Percentiles rank a stretch among this genome's conserved stretches.
Evolutionary conservation across 441 rosid genomes (phyloP).

Genomic region (Croton laevigatus): DNA sequence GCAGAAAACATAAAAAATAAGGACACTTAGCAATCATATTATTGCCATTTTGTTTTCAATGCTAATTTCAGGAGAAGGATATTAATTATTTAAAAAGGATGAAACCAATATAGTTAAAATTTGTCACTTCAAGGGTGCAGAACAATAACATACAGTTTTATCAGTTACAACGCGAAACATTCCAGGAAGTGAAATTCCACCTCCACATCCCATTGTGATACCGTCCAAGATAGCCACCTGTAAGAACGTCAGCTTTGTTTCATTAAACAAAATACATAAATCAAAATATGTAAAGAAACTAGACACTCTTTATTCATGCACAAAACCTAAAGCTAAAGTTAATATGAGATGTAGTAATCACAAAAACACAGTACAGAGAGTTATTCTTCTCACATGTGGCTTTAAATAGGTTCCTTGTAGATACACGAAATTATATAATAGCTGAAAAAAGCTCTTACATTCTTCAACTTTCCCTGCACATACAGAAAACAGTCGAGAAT

Average conservation of each 20-base stretch:
- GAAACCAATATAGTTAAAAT: conserved; percentile 5
- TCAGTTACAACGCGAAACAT: conserved; percentile 86
- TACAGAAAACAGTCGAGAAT: conserved; percentile 13
- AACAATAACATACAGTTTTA: conserved; percentile 68
- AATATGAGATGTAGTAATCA: conserved; percentile 18
- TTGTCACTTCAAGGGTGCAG: conserved; percentile 10
- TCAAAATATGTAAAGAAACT: neutral
- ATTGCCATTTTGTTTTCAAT: neutral
- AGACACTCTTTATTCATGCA: neutral
- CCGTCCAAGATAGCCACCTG: conserved; percentile 94
- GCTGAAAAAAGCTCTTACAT: conserved; percentile 58
- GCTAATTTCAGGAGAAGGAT: neutral
- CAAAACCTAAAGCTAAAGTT: conserved; percentile 11
- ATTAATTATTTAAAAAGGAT: conserved; percentile 1
- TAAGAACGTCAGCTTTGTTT: conserved; percentile 2
- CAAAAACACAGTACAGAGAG: conserved; percentile 10
- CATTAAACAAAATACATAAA: neutral
- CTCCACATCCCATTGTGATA: conserved; percentile 83
- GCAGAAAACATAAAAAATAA: neutral
- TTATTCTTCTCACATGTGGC: conserved; percentile 72
- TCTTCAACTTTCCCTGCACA: conserved; percentile 72
- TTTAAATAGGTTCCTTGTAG: conserved; percentile 88
- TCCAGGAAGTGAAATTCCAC: conserved; percentile 83
- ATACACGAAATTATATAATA: conserved; percentile 72
- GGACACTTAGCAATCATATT: neutral